Conservation (phyloP, 2,329 filamentous ascomycete species). For the Elsinoe perseae region DNA sequence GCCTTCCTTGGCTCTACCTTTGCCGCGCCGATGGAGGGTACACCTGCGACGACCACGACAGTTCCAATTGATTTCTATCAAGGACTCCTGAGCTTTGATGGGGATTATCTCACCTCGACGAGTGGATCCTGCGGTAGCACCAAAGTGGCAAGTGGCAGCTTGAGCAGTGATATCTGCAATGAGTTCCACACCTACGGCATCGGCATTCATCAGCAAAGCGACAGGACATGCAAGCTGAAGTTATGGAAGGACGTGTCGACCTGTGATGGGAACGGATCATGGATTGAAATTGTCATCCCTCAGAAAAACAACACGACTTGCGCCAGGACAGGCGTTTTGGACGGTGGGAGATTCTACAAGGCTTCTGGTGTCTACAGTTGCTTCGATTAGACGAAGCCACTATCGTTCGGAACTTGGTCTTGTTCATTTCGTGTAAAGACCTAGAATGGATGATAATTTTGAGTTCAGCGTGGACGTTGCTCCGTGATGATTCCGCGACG, state of each 20-base stretch:
- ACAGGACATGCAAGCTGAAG: constrained; percentile 21
- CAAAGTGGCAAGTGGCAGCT: constrained; percentile 17
- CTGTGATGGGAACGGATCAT: constrained; percentile 19
- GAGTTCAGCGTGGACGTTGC: constrained; percentile 18
- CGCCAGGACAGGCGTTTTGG: constrained; percentile 22
- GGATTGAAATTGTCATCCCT: constrained; percentile 15
- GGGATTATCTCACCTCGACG: constrained; percentile 8
- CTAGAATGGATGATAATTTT: not conserved
- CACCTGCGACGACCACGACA: not conserved
- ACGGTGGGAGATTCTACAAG: constrained; percentile 22
- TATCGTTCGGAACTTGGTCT: not conserved
- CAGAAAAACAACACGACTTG: constrained; percentile 17
- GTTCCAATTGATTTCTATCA: constrained; percentile 17
- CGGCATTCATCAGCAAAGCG: constrained; percentile 19
- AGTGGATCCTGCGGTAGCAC: constrained; percentile 18
- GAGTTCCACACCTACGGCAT: constrained; percentile 18
- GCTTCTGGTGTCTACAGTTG: constrained; percentile 26
- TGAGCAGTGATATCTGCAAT: constrained; percentile 20
- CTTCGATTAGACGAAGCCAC: not conserved
- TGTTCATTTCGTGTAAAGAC: constrained; percentile 16
- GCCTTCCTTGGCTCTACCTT: not conserved
- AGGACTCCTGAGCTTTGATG: constrained; percentile 14
- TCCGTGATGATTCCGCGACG: constrained; percentile 14
- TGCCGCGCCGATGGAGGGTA: not conserved
- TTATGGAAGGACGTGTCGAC: constrained; percentile 19